Percentiles rank a stretch among this genome's conserved stretches.
Evolutionary conservation across 495 filamentous ascomycete genomes (phyloP).

Genomic region (Podospora appendiculata): DNA sequence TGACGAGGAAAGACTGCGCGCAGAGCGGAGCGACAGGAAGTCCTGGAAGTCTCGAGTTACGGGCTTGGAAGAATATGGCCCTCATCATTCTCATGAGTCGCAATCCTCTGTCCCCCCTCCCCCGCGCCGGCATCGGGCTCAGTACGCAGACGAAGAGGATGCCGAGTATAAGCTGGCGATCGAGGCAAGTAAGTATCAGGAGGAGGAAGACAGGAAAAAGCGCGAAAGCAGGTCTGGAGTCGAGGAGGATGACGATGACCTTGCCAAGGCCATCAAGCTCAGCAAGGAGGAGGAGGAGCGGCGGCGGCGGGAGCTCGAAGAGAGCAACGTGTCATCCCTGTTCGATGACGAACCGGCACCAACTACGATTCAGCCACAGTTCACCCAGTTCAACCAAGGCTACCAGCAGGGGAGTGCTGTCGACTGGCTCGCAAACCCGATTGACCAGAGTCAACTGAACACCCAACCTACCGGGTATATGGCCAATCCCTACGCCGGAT

Average conservation of each 20-base stretch:
- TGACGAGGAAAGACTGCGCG: conserved; percentile 90
- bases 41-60: conserved; percentile 95
- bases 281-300: conserved; percentile 91
- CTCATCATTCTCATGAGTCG: conserved; percentile 19
- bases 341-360: conserved; percentile 75
- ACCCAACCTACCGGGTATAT: conserved; percentile 78
- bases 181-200: conserved; percentile 92
- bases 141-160: conserved; percentile 73
- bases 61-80: conserved; percentile 76
- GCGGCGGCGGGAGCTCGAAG: conserved; percentile 80
- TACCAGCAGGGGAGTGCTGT: conserved; percentile 94
- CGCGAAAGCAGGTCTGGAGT: conserved; percentile 61
- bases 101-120: conserved; percentile 16
- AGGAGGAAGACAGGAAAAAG: conserved; percentile 82
- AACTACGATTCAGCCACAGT: conserved; percentile 54
- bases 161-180: conserved; percentile 87
- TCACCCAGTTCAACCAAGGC: conserved; percentile 86
- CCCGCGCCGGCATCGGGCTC: conserved; percentile 36
- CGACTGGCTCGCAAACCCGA: conserved; percentile 93
- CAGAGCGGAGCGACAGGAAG: conserved; percentile 85
- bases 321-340: conserved; percentile 74
- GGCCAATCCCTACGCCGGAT: conserved; percentile 68
- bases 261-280: conserved; percentile 91
- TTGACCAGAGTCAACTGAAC: conserved; percentile 60
- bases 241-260: conserved; percentile 68